Evolutionary conservation across 345 rosid species (phyloP).

Genomic region (Arabis hirsuta): DNA sequence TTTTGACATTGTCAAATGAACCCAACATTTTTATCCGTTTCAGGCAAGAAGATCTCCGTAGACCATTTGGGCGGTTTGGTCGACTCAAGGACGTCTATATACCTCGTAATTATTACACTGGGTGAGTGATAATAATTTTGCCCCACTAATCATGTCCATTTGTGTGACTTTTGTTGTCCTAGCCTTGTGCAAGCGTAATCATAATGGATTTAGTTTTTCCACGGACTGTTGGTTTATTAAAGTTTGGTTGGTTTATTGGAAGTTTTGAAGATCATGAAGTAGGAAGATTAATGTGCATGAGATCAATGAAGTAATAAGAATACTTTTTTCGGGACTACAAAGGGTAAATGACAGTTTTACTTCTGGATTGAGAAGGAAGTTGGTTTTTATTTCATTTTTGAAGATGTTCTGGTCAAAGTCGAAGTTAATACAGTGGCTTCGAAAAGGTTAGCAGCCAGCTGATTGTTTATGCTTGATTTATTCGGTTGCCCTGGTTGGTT

Average conservation of each 20-base stretch:
- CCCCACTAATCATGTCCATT: background rate
- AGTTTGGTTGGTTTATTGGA: constrained; percentile 72
- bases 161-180: constrained; percentile 13
- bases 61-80: constrained; percentile 83
- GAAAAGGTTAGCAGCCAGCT: constrained; percentile 68
- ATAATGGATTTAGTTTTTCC: constrained; percentile 40
- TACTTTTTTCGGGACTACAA: constrained; percentile 44
- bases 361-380: constrained; percentile 55
- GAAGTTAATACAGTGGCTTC: constrained; percentile 50
- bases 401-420: constrained; percentile 62
- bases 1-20: background rate
- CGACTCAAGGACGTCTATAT: constrained; percentile 82
- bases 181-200: background rate
- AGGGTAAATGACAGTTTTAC: constrained; percentile 53
- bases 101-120: constrained; percentile 90
- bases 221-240: constrained; percentile 51
- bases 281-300: constrained; percentile 45
- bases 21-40: background rate
- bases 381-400: constrained; percentile 57
- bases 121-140: constrained; percentile 51
- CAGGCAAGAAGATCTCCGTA: constrained; percentile 85
- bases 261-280: constrained; percentile 67
- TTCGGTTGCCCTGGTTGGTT: background rate
- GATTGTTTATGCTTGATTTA: constrained; percentile 47
- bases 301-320: constrained; percentile 61